Evolutionary conservation across 139 green algal species (phyloP), one percentile per base, ranked within the genome.

Genomic region (Pleodorina starrii): DNA sequence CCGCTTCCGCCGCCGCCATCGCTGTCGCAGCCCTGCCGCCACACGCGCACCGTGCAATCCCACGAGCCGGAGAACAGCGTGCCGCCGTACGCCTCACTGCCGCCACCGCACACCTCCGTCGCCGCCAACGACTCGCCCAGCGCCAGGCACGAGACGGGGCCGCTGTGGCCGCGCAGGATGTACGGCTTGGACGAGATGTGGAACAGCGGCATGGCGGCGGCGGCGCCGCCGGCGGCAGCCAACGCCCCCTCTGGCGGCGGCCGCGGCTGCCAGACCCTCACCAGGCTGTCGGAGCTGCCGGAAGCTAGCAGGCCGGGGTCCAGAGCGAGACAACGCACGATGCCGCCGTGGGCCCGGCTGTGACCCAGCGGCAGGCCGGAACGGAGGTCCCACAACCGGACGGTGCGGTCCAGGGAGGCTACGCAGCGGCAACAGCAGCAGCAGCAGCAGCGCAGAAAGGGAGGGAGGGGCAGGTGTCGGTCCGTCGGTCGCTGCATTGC

Each of bases 341-440:
- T 96, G 87, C 95, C 93, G 17, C 85, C 89, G 17, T 94, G 91
- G 29, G 85, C 89, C 29, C 88, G 89, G 91, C 88, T 96, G 74
- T 68, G 80, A 16, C 85, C 90, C 42, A 96, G 42, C 9, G 90
- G 90, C 68, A 95, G 91, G 46, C 95, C 95, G 11, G 89, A 68
- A 6, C 42, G 29, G 5, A 97, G 87, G 92, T 97, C 91, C 95
- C 95, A 97, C 7, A 95, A 86, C 0, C 91, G 90, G 11, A 97
- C 93, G 1, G 92, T 96, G 50, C 90, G 89, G 90, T 97, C 95
- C 23, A 93, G 63, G 14, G 93, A 96, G 23, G 93, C 95, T 96
- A 92, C 14, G 43, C 0, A 66, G 54, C 29, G 54, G 51, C 63
- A 50, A 48, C 4, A n/a, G n/a, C n/a, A n/a, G n/a, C n/a, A n/a